Percentiles rank a stretch among this genome's conserved stretches.
These are phyloP conservation scores for Plenodomus biglobosus DNA, from an alignment of 2,329 filamentous ascomycete species.

Conservation along the genomic window DNA sequence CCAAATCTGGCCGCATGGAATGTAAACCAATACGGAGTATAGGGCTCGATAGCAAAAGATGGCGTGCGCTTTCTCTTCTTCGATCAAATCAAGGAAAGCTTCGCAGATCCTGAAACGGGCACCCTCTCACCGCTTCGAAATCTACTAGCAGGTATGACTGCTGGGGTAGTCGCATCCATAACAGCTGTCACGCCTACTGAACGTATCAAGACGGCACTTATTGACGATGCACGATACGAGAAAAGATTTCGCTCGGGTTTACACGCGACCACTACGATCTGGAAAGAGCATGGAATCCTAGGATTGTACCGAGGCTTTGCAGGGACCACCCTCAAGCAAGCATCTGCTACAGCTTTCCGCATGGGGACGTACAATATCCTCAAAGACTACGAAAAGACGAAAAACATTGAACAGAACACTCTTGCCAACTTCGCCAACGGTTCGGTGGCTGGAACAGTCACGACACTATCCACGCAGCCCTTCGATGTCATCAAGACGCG, in stretches of 20 bases:
- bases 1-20: conserved; percentile 2
- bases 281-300: conserved; percentile 56
- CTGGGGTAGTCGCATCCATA: conserved; percentile 62
- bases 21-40: conserved; percentile 9
- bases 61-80: conserved; percentile 67
- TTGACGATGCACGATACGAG: conserved; percentile 60
- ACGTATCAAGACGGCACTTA: conserved; percentile 67
- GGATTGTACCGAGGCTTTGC: conserved; percentile 61
- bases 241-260: conserved; percentile 54
- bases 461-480: conserved; percentile 61
- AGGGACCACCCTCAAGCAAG: conserved; percentile 64
- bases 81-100: conserved; percentile 63
- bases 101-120: conserved; percentile 58
- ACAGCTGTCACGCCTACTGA: conserved; percentile 70
- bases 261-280: conserved; percentile 55
- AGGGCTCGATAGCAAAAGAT: conserved; percentile 64
- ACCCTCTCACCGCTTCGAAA: conserved; percentile 58
- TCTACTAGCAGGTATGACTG: conserved; percentile 65
- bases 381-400: conserved; percentile 58
- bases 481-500: conserved; percentile 67
- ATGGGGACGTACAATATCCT: conserved; percentile 66
- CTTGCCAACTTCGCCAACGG: conserved; percentile 63
- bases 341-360: conserved; percentile 62
- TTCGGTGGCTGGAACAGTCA: conserved; percentile 61
- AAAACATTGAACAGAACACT: conserved; percentile 54